phyloP scores from a whole-genome alignment of 2,329 filamentous ascomycete species.

The Curvularia spicifera region DNA sequence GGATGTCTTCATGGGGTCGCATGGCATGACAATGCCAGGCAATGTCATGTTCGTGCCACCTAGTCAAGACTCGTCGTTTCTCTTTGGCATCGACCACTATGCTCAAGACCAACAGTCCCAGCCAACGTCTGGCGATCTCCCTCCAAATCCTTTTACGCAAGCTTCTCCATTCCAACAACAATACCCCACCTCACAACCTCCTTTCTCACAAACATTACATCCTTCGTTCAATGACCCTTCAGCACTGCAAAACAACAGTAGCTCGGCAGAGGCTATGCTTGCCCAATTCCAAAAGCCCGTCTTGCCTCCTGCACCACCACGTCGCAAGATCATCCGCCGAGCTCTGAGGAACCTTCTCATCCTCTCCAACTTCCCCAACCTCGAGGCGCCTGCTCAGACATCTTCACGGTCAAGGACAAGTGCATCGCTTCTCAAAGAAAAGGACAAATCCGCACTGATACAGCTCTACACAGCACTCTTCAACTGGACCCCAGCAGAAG shows the following conservation, averaged over 20 bases:
- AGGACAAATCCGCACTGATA: constrained; percentile 58
- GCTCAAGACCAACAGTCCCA: constrained; percentile 27
- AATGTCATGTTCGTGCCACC: constrained; percentile 46
- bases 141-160: constrained; percentile 37
- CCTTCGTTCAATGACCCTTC: constrained; percentile 42
- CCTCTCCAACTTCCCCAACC: constrained; percentile 54
- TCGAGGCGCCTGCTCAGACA: constrained; percentile 49
- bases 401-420: constrained; percentile 59
- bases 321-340: constrained; percentile 53
- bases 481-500: constrained; percentile 39
- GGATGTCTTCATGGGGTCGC: constrained; percentile 35
- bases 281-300: constrained; percentile 32
- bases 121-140: constrained; percentile 25
- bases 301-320: constrained; percentile 30
- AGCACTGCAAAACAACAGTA: constrained; percentile 16
- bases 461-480: constrained; percentile 59
- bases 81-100: constrained; percentile 50
- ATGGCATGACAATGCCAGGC: constrained; percentile 34
- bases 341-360: constrained; percentile 65
- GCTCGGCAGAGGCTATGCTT: constrained; percentile 27
- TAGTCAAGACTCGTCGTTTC: constrained; percentile 42
- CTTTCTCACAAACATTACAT: constrained; percentile 32
- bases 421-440: constrained; percentile 44
- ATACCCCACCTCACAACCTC: constrained; percentile 30
- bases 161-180: constrained; percentile 23